These are phyloP conservation scores for Neurospora sp. DNA, from an alignment of 495 filamentous ascomycete genomes.

Conservation along the genomic window DNA sequence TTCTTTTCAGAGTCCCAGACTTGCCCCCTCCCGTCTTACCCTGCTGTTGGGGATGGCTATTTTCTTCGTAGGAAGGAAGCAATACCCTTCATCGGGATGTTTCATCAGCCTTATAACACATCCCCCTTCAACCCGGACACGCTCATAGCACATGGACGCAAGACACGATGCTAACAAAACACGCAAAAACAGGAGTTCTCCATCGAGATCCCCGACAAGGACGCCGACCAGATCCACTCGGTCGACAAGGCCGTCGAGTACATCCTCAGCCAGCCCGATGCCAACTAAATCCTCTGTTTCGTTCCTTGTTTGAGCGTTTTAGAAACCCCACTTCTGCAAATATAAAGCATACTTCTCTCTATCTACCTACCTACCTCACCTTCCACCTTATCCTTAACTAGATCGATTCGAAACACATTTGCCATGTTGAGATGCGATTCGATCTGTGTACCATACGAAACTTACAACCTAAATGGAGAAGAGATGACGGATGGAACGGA, in stretches of 20 bases:
- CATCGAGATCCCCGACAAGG: slow-evolving; percentile 99
- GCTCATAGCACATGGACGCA: neutral
- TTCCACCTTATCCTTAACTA: neutral
- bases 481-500: neutral
- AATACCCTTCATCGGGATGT: neutral
- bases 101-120: neutral
- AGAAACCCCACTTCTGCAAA: neutral
- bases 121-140: neutral
- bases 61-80: neutral
- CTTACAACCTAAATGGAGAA: neutral
- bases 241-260: slow-evolving; percentile 94
- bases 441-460: neutral
- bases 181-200: slow-evolving; percentile 76
- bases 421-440: neutral
- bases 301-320: neutral
- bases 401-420: neutral
- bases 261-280: slow-evolving; percentile 91
- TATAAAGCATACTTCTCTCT: neutral
- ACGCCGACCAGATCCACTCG: slow-evolving; percentile 92
- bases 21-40: neutral
- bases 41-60: neutral
- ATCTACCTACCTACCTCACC: neutral
- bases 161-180: slow-evolving; percentile 7
- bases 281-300: slow-evolving; percentile 23
- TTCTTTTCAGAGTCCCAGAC: neutral